These are phyloP conservation scores for Podaxis sp. DNA, from an alignment of 768 basidiomycete genomes.

Conservation along the genomic window DNA sequence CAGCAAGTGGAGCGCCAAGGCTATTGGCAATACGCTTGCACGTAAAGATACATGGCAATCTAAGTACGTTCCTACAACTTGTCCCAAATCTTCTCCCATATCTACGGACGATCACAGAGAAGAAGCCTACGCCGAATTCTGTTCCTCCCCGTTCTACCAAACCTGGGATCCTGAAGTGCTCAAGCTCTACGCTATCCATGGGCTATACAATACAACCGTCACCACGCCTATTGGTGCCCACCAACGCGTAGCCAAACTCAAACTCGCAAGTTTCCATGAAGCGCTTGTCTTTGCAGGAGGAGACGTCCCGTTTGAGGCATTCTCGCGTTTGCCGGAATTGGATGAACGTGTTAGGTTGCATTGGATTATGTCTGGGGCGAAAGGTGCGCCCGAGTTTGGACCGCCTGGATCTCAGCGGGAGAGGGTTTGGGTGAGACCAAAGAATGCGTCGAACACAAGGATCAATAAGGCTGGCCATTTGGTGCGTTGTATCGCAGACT, in stretches of 20 bases:
- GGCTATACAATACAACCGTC: slow-evolving; percentile 33
- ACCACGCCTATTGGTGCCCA: slow-evolving; percentile 20
- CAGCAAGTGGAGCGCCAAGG: slow-evolving; percentile 15
- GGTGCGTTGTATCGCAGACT: slow-evolving; percentile 23
- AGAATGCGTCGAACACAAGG: slow-evolving; percentile 38
- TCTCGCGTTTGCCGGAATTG: slow-evolving; percentile 35
- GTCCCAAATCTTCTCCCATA: background rate
- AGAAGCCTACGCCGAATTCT: slow-evolving; percentile 52
- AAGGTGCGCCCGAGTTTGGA: slow-evolving; percentile 36
- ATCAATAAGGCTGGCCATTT: slow-evolving; percentile 42
- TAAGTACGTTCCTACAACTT: slow-evolving; percentile 35
- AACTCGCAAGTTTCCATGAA: slow-evolving; percentile 66
- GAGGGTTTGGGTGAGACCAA: slow-evolving; percentile 41
- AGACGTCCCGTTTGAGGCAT: slow-evolving; percentile 38
- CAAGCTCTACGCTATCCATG: slow-evolving; percentile 59
- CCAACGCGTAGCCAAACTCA: slow-evolving; percentile 49
- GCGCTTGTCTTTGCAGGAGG: slow-evolving; percentile 55
- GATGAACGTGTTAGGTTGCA: slow-evolving; percentile 48
- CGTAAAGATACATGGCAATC: slow-evolving; percentile 66
- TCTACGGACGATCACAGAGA: slow-evolving; percentile 36
- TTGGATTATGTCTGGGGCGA: slow-evolving; percentile 53
- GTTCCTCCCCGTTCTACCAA: slow-evolving; percentile 60
- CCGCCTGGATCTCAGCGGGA: slow-evolving; percentile 30
- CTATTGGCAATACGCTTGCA: slow-evolving; percentile 46
- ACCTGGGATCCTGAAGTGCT: slow-evolving; percentile 68